A percentile compares a stretch with the other conserved stretches of the same genome.
Conservation (phyloP, 106 monocot species). For the Dactylorhiza incarnata region DNA sequence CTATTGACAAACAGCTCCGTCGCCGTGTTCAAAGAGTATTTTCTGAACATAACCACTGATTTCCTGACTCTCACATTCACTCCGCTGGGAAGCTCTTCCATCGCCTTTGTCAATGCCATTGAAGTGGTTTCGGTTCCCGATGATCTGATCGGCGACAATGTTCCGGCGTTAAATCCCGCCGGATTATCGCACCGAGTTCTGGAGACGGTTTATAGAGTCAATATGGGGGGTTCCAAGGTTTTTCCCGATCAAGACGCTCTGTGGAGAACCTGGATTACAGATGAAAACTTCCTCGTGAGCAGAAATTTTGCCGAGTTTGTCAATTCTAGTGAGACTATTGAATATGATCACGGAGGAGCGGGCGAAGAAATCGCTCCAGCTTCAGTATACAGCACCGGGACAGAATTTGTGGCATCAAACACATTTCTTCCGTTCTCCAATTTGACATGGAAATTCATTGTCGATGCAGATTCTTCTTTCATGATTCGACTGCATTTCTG, state of each 20-base stretch:
- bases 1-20: slow-evolving; percentile 10
- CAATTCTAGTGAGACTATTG: slow-evolving; percentile 4
- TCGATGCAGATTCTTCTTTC: neutral
- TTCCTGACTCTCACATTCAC: slow-evolving; percentile 34
- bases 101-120: slow-evolving; percentile 61
- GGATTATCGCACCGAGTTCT: slow-evolving; percentile 16
- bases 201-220: slow-evolving; percentile 52
- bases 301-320: slow-evolving; percentile 9
- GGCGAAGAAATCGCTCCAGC: slow-evolving; percentile 44
- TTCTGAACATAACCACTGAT: slow-evolving; percentile 22
- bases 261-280: slow-evolving; percentile 46
- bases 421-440: neutral
- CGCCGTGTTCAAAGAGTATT: slow-evolving; percentile 37
- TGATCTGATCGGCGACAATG: slow-evolving; percentile 26
- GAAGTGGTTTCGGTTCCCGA: slow-evolving; percentile 71
- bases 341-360: slow-evolving; percentile 13
- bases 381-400: slow-evolving; percentile 32
- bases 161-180: slow-evolving; percentile 6
- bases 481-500: slow-evolving; percentile 14
- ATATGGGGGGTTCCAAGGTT: slow-evolving; percentile 53
- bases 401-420: slow-evolving; percentile 6
- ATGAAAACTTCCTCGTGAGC: slow-evolving; percentile 22
- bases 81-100: slow-evolving; percentile 20
- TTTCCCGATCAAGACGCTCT: slow-evolving; percentile 41
- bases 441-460: slow-evolving; percentile 13